Base-by-base conservation (phyloP, 768 basidiomycete genomes). In the Russula sp. region DNA sequence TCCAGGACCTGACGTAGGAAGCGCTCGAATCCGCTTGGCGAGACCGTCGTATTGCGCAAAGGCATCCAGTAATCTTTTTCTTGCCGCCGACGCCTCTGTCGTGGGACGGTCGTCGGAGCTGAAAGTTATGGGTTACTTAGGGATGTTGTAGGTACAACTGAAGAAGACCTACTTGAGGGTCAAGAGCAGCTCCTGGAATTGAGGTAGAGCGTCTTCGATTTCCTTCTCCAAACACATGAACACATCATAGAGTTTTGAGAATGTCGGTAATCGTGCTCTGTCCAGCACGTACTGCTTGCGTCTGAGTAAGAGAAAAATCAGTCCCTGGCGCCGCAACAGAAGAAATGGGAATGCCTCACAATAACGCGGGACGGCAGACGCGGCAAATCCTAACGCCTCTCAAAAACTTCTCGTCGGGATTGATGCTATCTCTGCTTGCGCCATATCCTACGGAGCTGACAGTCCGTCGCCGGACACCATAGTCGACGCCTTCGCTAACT, bases 21-120 rank as follows among this genome's bases (percentile, higher is more conserved):
- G 77, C 63, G 78, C 79, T 59, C 86, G 84, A 70, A 99, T 92
- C 36, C 88, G 86, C 72, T 95, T 97, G 1, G 94, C 83, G 16
- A 98, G 75, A 48, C 84, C 84, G 71, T 99, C 97, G 73, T 98
- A 98, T 57, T 92, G 88, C 6, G 88, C 83, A 72, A 98, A 94
- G 0, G 87, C 84, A 50, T 92, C 88, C 13, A 98, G 76, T 32
- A 99, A 81, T 5, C 86, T 84, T 72, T 94, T 95, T 64, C 94
- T 85, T 0, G 86, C 81, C 2, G 80, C 77, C 11, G 83, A 79
- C 7, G 88, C 90, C 73, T 90, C 88, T 60, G 83, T 86, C 5
- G 81, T 83, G 2, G 85, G 86, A 56, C 81, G 83, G 66, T 81
- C 76, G 62, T 80, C 76, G 66, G 76, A 74, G 60, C 76, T 76